A percentile compares a stretch with the other conserved stretches of the same genome.
Conservation (phyloP, 805 yeast species). For the Hanseniaspora thailandica region DNA sequence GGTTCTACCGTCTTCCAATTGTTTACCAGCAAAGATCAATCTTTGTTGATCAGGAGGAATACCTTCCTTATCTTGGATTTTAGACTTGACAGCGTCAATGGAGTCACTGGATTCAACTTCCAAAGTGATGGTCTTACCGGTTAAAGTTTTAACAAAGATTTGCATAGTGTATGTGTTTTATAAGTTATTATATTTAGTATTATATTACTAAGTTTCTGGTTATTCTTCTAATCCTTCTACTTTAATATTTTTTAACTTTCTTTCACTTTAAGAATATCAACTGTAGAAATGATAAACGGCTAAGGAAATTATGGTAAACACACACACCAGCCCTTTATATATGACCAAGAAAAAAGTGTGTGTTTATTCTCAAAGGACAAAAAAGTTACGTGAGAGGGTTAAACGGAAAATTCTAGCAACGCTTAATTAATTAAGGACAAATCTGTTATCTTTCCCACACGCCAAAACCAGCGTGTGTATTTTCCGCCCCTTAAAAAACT, state of each 20-base stretch:
- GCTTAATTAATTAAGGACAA: no score
- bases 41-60: slow-evolving; percentile 65
- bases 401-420: background rate
- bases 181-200: slow-evolving; percentile 27
- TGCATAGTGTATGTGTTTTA: slow-evolving; percentile 47
- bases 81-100: slow-evolving; percentile 80
- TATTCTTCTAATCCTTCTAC: no score
- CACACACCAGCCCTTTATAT: background rate
- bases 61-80: slow-evolving; percentile 61
- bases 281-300: background rate
- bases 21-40: slow-evolving; percentile 61
- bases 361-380: background rate
- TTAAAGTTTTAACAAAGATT: slow-evolving; percentile 92
- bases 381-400: background rate
- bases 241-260: background rate
- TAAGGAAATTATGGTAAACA: background rate
- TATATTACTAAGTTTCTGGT: background rate
- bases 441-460: background rate
- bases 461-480: no score
- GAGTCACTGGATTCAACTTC: slow-evolving; percentile 94
- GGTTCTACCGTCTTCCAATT: slow-evolving; percentile 61
- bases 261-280: background rate
- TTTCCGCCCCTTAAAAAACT: background rate
- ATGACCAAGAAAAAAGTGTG: no score
- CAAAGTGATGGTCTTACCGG: slow-evolving; percentile 92